Percentiles rank a stretch among this genome's conserved stretches.
phyloP scores from a whole-genome alignment of 1,284 basidiomycete species.

The Boletus semigastroideus region DNA sequence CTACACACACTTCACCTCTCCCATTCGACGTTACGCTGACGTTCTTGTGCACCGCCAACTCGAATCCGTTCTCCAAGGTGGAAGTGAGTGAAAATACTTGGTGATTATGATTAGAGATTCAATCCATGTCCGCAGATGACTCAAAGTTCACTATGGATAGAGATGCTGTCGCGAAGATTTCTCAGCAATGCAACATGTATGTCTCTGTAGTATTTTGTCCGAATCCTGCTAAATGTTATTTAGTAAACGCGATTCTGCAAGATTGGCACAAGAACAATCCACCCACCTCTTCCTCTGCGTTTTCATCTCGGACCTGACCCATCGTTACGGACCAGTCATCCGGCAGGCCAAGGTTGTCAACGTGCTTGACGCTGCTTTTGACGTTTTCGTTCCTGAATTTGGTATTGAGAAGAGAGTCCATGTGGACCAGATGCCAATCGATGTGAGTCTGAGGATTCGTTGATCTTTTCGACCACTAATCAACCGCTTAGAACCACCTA shows the following conservation, averaged over 20 bases:
- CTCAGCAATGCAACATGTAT: conserved; percentile 96
- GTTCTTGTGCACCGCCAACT: conserved; percentile 96
- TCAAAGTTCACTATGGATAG: conserved; percentile 95
- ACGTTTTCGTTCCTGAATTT: conserved; percentile 91
- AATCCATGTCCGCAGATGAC: conserved; percentile 45
- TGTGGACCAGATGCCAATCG: conserved; percentile 97
- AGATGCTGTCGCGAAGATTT: conserved; percentile 95
- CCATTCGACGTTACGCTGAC: conserved; percentile 93
- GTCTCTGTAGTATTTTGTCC: conserved; percentile 24
- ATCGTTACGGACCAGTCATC: conserved; percentile 92
- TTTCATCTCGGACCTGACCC: conserved; percentile 89
- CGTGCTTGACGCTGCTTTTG: conserved; percentile 94
- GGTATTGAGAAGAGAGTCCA: conserved; percentile 98
- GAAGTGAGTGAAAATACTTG: conserved; percentile 44
- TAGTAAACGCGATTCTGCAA: conserved; percentile 88
- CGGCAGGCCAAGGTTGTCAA: conserved; percentile 91
- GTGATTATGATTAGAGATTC: conserved; percentile 1
- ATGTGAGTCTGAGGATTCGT: conserved; percentile 51
- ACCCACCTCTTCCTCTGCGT: conserved; percentile 94
- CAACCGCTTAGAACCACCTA: conserved; percentile 70
- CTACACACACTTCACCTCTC: conserved; percentile 97
- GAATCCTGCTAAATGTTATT: conserved; percentile 18
- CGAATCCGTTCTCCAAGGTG: conserved; percentile 81
- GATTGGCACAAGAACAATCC: conserved; percentile 94
- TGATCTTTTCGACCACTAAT: conserved; percentile 3